phyloP scores from a whole-genome alignment of 495 filamentous ascomycete genomes.

The Talaromyces ruber region DNA sequence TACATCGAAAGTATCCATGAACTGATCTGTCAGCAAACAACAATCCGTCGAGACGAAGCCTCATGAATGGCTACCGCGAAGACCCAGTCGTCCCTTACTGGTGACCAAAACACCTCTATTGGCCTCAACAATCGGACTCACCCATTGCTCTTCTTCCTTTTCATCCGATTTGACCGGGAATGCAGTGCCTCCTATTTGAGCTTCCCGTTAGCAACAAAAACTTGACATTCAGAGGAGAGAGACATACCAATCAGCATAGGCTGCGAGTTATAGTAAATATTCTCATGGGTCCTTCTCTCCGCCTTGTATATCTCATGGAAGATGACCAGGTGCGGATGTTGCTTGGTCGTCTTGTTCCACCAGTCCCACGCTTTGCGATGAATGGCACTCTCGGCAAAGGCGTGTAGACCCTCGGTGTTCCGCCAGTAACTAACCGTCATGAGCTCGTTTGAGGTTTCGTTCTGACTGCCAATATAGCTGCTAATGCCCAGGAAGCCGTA shows the following conservation, averaged over 20 bases:
- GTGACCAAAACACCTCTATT: background rate
- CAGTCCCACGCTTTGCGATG: constrained; percentile 41
- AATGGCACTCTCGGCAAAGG: constrained; percentile 36
- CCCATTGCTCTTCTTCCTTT: background rate
- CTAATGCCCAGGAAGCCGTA: constrained; percentile 24
- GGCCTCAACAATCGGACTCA: constrained; percentile 2
- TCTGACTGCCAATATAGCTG: constrained; percentile 12
- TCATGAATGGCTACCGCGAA: background rate
- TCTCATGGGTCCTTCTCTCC: constrained; percentile 30
- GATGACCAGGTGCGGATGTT: constrained; percentile 34
- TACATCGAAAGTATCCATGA: background rate
- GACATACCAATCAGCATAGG: constrained; percentile 16
- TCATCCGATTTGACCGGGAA: background rate
- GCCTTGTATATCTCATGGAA: constrained; percentile 40
- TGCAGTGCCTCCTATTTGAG: background rate
- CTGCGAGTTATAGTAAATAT: constrained; percentile 28
- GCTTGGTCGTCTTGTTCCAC: constrained; percentile 26
- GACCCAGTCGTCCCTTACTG: constrained; percentile 1
- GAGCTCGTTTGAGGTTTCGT: constrained; percentile 22
- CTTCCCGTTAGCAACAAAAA: constrained; percentile 5
- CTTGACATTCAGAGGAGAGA: background rate
- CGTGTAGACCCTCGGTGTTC: constrained; percentile 33
- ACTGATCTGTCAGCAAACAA: background rate
- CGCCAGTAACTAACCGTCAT: constrained; percentile 40
- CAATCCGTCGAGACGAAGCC: background rate